These are phyloP conservation scores for Sanghuangporus baumii DNA, from an alignment of 1,284 basidiomycete species.

Conservation along the genomic window DNA sequence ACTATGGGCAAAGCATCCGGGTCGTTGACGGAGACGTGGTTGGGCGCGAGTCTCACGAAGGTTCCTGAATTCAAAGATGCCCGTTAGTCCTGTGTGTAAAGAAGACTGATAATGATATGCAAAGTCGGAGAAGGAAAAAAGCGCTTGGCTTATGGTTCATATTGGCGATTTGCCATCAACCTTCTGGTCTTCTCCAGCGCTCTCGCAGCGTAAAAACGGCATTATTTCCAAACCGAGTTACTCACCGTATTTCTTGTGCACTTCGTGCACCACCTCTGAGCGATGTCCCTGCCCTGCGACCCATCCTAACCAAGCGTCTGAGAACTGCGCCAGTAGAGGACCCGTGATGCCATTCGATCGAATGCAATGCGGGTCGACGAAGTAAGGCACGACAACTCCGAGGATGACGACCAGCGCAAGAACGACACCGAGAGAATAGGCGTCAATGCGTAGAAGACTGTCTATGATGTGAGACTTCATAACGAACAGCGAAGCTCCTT, in stretches of 20 bases:
- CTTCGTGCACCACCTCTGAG: constrained; percentile 68
- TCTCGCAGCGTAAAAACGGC: background rate
- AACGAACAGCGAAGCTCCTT: too few relatives aligned
- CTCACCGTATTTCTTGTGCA: constrained; percentile 74
- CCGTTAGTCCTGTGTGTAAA: background rate
- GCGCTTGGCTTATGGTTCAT: background rate
- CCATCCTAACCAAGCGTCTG: constrained; percentile 73
- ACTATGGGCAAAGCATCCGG: constrained; percentile 71
- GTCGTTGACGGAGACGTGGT: constrained; percentile 80
- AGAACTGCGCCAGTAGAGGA: constrained; percentile 70
- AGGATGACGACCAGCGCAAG: constrained; percentile 21
- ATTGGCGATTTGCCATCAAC: background rate
- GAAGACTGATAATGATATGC: background rate
- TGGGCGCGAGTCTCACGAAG: constrained; percentile 83
- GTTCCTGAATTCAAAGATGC: constrained; percentile 41
- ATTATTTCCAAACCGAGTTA: background rate
- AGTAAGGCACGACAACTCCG: constrained; percentile 51
- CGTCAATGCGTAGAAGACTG: background rate
- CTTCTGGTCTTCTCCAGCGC: background rate
- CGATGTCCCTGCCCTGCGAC: constrained; percentile 66
- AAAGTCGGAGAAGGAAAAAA: background rate
- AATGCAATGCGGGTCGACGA: constrained; percentile 53
- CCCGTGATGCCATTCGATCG: constrained; percentile 55
- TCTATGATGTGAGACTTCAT: background rate
- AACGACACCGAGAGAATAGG: background rate